A percentile compares a stretch with the other conserved stretches of the same genome.
Evolutionary conservation across 148 eudicot species (phyloP).

Genomic region (Fallopia convolvulus): DNA sequence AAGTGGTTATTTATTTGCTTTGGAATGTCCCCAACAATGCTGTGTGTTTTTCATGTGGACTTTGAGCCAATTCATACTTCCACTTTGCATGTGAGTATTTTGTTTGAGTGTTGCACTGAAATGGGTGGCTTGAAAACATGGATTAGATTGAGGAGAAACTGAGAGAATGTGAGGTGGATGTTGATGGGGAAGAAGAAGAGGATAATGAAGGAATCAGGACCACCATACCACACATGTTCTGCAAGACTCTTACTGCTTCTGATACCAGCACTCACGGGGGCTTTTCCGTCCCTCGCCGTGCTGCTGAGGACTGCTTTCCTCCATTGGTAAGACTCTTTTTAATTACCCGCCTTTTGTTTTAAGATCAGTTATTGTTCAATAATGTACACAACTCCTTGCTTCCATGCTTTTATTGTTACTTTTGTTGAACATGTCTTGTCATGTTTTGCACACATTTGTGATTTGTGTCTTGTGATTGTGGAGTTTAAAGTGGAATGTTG

Average conservation of each 20-base stretch:
- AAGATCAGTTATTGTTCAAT: background rate
- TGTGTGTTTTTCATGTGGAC: background rate
- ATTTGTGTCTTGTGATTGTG: background rate
- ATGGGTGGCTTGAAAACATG: background rate
- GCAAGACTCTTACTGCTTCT: constrained; percentile 96
- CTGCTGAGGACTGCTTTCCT: constrained; percentile 99
- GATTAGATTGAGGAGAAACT: constrained; percentile 67
- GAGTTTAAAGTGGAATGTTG: background rate
- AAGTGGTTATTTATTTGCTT: background rate
- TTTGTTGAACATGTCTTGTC: background rate
- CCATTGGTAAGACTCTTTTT: constrained; percentile 51
- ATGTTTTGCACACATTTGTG: background rate
- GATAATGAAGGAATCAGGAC: constrained; percentile 46
- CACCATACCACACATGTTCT: constrained; percentile 89
- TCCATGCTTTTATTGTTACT: background rate
- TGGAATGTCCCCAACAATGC: constrained; percentile 2
- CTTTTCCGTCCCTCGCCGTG: constrained; percentile 97
- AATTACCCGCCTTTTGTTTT: background rate
- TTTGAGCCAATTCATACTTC: background rate
- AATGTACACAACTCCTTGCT: background rate
- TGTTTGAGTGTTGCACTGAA: constrained; percentile 7
- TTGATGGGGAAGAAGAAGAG: constrained; percentile 59
- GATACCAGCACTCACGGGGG: constrained; percentile 99
- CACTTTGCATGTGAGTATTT: background rate
- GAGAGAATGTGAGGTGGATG: constrained; percentile 41